Evolutionary conservation across 1,284 basidiomycete species (phyloP).

Genomic region (Pseudozyma tsukubaensis): DNA sequence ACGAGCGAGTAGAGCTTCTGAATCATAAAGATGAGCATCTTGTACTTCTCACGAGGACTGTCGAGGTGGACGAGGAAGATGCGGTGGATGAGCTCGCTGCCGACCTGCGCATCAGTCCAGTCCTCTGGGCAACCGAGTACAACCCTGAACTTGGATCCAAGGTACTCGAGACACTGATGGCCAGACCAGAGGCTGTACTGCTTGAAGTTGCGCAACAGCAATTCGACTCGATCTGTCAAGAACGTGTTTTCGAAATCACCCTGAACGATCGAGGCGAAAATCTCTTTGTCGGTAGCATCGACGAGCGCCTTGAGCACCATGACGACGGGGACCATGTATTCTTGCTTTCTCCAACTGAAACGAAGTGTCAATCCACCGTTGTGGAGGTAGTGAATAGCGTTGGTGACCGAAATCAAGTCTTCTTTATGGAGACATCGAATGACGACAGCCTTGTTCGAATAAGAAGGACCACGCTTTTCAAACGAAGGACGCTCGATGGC

Average conservation of each 20-base stretch:
- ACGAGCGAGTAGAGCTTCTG: constrained; percentile 94
- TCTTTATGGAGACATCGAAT: constrained; percentile 84
- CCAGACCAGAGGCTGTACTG: constrained; percentile 85
- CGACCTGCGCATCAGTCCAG: constrained; percentile 86
- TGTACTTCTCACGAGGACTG: constrained; percentile 92
- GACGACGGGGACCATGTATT: constrained; percentile 98
- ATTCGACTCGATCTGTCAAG: constrained; percentile 94
- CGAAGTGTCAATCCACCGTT: constrained; percentile 95
- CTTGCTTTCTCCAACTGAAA: constrained; percentile 97
- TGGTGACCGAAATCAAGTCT: constrained; percentile 74
- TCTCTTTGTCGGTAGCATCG: constrained; percentile 91
- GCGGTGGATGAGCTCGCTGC: constrained; percentile 85
- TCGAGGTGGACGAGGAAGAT: constrained; percentile 91
- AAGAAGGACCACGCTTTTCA: constrained; percentile 90
- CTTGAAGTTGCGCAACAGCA: constrained; percentile 93
- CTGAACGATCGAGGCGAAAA: constrained; percentile 97
- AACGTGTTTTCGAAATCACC: constrained; percentile 98
- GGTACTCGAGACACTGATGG: constrained; percentile 92
- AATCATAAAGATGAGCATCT: constrained; percentile 97
- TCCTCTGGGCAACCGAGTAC: constrained; percentile 93
- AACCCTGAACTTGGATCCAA: constrained; percentile 97
- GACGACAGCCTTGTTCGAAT: constrained; percentile 92
- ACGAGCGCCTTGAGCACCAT: constrained; percentile 94
- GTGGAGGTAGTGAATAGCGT: constrained; percentile 95
- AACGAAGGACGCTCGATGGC: constrained; percentile 87